Evolutionary conservation across 345 rosid species (phyloP).

Genomic region (Odontarrhena argentea): DNA sequence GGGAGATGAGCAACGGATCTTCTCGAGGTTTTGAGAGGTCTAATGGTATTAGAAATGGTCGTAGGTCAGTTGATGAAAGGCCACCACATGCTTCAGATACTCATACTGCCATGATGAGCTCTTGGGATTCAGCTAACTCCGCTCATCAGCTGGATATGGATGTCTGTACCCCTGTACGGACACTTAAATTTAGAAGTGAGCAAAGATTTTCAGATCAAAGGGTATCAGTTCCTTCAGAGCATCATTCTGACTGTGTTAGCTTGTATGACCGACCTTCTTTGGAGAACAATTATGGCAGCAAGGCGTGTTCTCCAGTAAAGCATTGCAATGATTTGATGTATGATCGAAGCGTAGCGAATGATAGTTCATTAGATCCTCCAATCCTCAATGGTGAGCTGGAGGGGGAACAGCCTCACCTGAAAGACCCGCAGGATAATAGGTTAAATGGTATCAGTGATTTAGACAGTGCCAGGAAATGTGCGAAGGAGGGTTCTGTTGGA

Average conservation of each 20-base stretch:
- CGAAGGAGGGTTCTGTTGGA: constrained; percentile 53
- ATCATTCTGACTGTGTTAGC: constrained; percentile 32
- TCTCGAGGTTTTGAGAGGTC: constrained; percentile 55
- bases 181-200: constrained; percentile 29
- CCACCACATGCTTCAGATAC: constrained; percentile 47
- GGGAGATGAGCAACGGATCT: constrained; percentile 71
- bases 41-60: constrained; percentile 53
- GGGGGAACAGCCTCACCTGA: constrained; percentile 42
- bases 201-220: constrained; percentile 38
- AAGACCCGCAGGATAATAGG: constrained; percentile 58
- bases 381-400: constrained; percentile 29
- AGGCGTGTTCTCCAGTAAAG: constrained; percentile 38
- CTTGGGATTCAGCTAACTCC: constrained; percentile 52
- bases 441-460: constrained; percentile 47
- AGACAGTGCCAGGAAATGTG: constrained; percentile 53
- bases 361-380: constrained; percentile 36
- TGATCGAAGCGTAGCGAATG: constrained; percentile 34
- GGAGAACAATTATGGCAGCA: constrained; percentile 30
- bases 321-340: constrained; percentile 35
- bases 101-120: constrained; percentile 50
- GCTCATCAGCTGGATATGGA: constrained; percentile 29
- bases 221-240: constrained; percentile 29
- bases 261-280: constrained; percentile 39
- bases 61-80: constrained; percentile 65
- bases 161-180: constrained; percentile 30